phyloP scores from a whole-genome alignment of 2,329 filamentous ascomycete genomes.

The Paramyrothecium roridum region DNA sequence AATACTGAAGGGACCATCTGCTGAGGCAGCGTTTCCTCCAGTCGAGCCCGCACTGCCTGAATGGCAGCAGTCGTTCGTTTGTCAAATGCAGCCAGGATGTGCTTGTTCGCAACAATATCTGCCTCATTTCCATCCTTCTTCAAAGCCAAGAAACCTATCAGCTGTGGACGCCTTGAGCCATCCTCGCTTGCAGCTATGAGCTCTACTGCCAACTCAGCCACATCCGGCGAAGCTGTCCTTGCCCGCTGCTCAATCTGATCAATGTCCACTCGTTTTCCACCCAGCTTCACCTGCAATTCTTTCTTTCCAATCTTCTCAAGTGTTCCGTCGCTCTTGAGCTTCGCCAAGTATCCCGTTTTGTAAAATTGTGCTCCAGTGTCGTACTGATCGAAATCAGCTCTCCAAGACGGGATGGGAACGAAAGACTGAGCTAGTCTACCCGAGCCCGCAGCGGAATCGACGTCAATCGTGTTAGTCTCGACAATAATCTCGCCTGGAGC shows the following conservation, averaged over 20 bases:
- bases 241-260: slow-evolving; percentile 1
- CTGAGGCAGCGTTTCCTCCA: background rate
- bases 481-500: background rate
- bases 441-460: background rate
- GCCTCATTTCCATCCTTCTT: background rate
- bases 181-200: background rate
- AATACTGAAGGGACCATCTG: background rate
- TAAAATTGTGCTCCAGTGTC: slow-evolving; percentile 5
- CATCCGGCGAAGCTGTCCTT: background rate
- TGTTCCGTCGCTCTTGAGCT: slow-evolving; percentile 24
- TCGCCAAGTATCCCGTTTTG: slow-evolving; percentile 8
- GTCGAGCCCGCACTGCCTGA: background rate
- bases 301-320: slow-evolving; percentile 42
- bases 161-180: background rate
- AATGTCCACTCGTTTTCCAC: slow-evolving; percentile 49
- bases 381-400: slow-evolving; percentile 15
- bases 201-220: background rate
- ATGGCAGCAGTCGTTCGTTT: background rate
- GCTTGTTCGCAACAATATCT: background rate
- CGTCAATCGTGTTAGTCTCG: background rate
- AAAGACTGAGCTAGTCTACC: slow-evolving; percentile 19
- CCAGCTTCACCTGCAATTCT: slow-evolving; percentile 52
- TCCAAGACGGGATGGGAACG: slow-evolving; percentile 19
- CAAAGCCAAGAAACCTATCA: background rate
- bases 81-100: background rate